Evolutionary conservation across 2,329 filamentous ascomycete species (phyloP).

Genomic region (Aspergillus arachidicola): DNA sequence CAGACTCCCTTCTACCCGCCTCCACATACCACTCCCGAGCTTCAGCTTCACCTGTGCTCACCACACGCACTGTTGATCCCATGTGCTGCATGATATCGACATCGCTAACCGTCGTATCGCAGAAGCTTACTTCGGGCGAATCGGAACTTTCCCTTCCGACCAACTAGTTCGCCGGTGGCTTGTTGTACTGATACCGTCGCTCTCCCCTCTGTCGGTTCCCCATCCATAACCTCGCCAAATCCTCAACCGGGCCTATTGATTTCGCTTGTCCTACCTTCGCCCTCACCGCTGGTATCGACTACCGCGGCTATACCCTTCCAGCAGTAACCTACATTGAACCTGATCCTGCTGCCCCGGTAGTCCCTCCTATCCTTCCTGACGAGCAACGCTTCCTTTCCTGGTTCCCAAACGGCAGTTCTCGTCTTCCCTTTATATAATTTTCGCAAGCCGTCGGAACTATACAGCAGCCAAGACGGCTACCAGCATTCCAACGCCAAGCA

Average conservation of each 20-base stretch:
- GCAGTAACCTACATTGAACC: slow-evolving; percentile 3
- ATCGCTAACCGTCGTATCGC: slow-evolving; percentile 21
- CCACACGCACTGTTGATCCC: neutral
- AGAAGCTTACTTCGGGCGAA: slow-evolving; percentile 25
- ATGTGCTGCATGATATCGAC: slow-evolving; percentile 2
- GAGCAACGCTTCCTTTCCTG: neutral
- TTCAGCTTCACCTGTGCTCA: slow-evolving; percentile 3
- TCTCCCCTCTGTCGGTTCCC: slow-evolving; percentile 10
- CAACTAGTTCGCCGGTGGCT: slow-evolving; percentile 23
- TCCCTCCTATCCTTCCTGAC: neutral
- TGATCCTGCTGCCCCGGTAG: slow-evolving; percentile 6
- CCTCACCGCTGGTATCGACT: slow-evolving; percentile 1
- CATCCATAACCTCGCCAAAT: slow-evolving; percentile 16
- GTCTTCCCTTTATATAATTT: slow-evolving; percentile 23
- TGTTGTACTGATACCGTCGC: slow-evolving; percentile 15
- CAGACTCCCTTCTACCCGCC: slow-evolving; percentile 20
- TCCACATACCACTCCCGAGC: slow-evolving; percentile 27
- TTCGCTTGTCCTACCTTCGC: slow-evolving; percentile 7
- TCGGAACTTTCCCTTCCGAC: slow-evolving; percentile 28
- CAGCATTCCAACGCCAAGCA: slow-evolving; percentile 32
- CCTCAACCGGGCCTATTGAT: slow-evolving; percentile 10
- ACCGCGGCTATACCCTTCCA: neutral
- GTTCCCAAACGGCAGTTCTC: slow-evolving; percentile 7
- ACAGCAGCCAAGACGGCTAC: slow-evolving; percentile 28
- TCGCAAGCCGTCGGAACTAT: slow-evolving; percentile 11